These are phyloP conservation scores for Oryza rufipogon DNA, from an alignment of 176 grass and related monocot species.

Conservation along the genomic window DNA sequence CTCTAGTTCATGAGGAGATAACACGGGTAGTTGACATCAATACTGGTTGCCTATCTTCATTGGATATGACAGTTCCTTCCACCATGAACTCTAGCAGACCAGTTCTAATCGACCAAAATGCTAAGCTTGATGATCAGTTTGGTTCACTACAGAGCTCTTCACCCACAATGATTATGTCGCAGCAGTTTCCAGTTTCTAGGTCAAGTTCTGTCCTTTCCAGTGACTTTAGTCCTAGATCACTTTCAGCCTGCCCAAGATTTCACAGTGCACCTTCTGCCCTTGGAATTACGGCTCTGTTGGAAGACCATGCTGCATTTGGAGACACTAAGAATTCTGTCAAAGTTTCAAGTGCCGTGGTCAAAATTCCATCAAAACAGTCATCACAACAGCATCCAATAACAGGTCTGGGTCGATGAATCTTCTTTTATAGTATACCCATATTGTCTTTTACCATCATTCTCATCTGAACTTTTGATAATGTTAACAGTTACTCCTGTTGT, in stretches of 20 bases:
- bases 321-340: conserved; percentile 25
- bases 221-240: conserved; percentile 49
- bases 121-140: conserved; percentile 39
- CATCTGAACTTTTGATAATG: conserved; percentile 20
- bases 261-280: conserved; percentile 64
- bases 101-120: conserved; percentile 33
- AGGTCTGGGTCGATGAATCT: conserved; percentile 36
- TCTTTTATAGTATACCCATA: conserved; percentile 31
- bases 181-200: conserved; percentile 58
- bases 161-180: conserved; percentile 59
- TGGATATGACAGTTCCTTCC: conserved; percentile 31
- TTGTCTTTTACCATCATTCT: conserved; percentile 26
- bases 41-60: conserved; percentile 8
- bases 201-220: conserved; percentile 54
- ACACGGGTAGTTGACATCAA: conserved; percentile 10
- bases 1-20: conserved; percentile 37
- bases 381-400: conserved; percentile 27
- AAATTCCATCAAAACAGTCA: conserved; percentile 43
- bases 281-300: conserved; percentile 77
- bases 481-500: conserved; percentile 38
- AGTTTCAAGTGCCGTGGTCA: conserved; percentile 15
- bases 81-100: conserved; percentile 11
- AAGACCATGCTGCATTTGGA: conserved; percentile 60
- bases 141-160: conserved; percentile 37
- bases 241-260: conserved; percentile 60